Evolutionary conservation across 495 filamentous ascomycete genomes (phyloP), one percentile per base, ranked within the genome.

Genomic region (Penicillium angulare): DNA sequence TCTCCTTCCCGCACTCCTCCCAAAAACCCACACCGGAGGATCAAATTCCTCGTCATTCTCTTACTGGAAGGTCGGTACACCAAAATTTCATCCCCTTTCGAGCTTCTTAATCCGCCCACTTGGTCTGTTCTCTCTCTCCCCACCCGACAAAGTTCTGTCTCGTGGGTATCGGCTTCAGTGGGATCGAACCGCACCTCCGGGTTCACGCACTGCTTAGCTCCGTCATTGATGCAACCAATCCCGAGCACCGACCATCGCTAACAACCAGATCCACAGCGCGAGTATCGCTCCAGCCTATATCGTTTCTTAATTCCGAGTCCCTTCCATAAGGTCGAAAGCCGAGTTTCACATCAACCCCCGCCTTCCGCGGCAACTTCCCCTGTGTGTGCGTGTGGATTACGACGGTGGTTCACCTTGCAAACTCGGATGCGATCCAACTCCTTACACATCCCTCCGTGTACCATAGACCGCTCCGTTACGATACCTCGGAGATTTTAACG

Each of bases 391-490:
- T 21, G 32, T 27, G 48, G n/a, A 35, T 27, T 17, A 35, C 47
- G 13, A 22, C 23, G 32, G 32, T 24, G 21, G 27, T 36, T 48
- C 32, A 24, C 21, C 20, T 13, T 39, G 45, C 20, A 16, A 48
- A 23, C 17, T 6, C 24, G 23, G 23, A 27, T 32, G 15, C 41
- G 33, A 16, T 27, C n/a, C 21, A 13, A n/a, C 7, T 27, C 34
- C 35, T 35, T 29, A 12, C 38, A 36, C 34, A 27, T 50, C 50
- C 29, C 16, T 40, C 52, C 54, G 52, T 67, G 63, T 70, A 64
- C 47, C 62, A 64, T 66, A 65, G 55, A 60, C 41, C 41, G 49
- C 59, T 56, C 55, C 61, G 59, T 61, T 60, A 58, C 58, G 54
- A 66, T 49, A 53, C 45, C 42, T 56, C 53, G 55, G 63, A 64